Evolutionary conservation across 2,329 filamentous ascomycete species (phyloP).

Genomic region (Phyllosticta citriasiana): DNA sequence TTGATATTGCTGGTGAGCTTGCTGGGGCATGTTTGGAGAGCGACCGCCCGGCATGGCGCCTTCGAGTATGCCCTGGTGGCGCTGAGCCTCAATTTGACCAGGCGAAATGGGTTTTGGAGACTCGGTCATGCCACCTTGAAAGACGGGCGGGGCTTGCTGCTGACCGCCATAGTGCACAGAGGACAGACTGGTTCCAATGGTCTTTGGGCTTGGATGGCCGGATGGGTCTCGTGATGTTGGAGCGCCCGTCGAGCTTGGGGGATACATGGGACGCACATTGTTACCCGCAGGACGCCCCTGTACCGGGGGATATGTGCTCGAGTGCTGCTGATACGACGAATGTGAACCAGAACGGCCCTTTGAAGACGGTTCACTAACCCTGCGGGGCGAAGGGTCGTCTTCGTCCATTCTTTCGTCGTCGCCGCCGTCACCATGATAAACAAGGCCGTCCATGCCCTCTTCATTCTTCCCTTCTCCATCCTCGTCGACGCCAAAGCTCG

Average conservation of each 20-base stretch:
- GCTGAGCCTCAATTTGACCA: slow-evolving; percentile 42
- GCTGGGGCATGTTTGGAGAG: slow-evolving; percentile 56
- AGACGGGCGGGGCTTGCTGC: slow-evolving; percentile 44
- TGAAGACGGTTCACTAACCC: slow-evolving; percentile 64
- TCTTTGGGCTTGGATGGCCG: slow-evolving; percentile 29
- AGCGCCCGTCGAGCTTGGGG: slow-evolving; percentile 19
- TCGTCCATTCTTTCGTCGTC: slow-evolving; percentile 51
- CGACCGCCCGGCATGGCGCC: slow-evolving; percentile 43
- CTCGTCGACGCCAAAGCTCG: slow-evolving; percentile 75
- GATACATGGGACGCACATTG: slow-evolving; percentile 23
- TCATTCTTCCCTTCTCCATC: slow-evolving; percentile 46
- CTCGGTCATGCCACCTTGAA: slow-evolving; percentile 67
- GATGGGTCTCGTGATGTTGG: slow-evolving; percentile 26
- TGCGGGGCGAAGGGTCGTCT: slow-evolving; percentile 41
- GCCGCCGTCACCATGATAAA: slow-evolving; percentile 44
- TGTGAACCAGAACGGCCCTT: slow-evolving; percentile 47
- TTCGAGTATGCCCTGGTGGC: slow-evolving; percentile 44
- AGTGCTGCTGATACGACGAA: slow-evolving; percentile 54
- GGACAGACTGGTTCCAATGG: slow-evolving; percentile 26
- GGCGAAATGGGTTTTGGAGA: slow-evolving; percentile 78
- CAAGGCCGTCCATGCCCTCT: slow-evolving; percentile 53
- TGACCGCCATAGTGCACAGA: slow-evolving; percentile 25
- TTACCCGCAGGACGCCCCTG: slow-evolving; percentile 30
- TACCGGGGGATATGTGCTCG: slow-evolving; percentile 69
- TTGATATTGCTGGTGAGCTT: slow-evolving; percentile 49